Percentiles rank a stretch among this genome's conserved stretches.
Evolutionary conservation across 345 rosid genomes (phyloP).

Genomic region (Populus davidiana): DNA sequence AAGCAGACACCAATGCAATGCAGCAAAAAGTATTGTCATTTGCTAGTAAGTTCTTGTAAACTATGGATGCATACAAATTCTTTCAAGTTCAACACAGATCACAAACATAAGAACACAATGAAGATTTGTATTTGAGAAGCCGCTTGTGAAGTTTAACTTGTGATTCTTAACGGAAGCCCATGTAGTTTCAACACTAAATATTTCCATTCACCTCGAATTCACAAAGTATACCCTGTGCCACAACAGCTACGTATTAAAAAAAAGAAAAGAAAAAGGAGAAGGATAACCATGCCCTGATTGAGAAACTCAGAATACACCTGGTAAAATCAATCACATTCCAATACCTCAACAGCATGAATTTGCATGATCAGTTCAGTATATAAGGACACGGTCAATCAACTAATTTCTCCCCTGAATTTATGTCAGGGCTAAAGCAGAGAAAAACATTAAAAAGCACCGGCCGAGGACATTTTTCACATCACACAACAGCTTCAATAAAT

Average conservation of each 20-base stretch:
- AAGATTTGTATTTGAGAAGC: neutral
- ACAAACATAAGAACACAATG: neutral
- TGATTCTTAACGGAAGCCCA: neutral
- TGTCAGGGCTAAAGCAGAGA: too few relatives aligned
- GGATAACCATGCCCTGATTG: neutral
- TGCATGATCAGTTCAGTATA: neutral
- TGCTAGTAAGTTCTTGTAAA: neutral
- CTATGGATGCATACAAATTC: neutral
- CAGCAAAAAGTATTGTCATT: neutral
- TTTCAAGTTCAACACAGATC: neutral
- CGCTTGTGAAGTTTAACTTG: neutral
- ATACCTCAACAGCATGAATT: neutral
- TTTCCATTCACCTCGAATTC: neutral
- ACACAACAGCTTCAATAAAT: neutral
- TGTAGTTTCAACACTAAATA: neutral
- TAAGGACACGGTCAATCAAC: neutral
- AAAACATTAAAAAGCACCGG: neutral
- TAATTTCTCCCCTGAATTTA: neutral
- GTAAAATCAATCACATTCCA: neutral
- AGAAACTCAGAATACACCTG: neutral
- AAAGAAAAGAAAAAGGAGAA: too few relatives aligned
- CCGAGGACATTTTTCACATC: neutral
- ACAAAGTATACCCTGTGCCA: neutral
- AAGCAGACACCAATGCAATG: neutral
- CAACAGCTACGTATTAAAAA: neutral